Evolutionary conservation across 306 rosid species (phyloP), one percentile per base, ranked within the genome.

Genomic region (Albizia julibrissin): DNA sequence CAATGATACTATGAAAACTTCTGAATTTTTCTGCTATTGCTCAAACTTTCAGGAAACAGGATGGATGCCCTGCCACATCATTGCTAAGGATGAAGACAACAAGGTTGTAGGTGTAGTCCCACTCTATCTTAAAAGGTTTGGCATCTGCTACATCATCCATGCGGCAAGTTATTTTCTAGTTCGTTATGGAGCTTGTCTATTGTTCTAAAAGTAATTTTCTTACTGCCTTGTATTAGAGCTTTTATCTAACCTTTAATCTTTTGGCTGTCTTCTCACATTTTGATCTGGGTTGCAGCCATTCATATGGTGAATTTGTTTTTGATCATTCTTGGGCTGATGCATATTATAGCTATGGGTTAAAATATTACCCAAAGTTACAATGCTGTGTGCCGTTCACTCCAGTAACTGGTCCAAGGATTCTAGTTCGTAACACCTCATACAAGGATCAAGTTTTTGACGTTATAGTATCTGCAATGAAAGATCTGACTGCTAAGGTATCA

Each of bases 271-370:
- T 75, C 80, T 83, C 24, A 44, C 66, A 46, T 70, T 62, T 77
- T 46, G 15, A 82, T 68, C 76, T 83, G 73, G 22, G 72, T 72
- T 89, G 88, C 93, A 91, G 91, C 82, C 98, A 95, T 83, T 95
- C 99, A 15, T 91, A 95, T 42, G 98, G 99, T 18, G 99, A 95
- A 90, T 95, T 95, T 88, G 97, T 95, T 72, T 95, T 95, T 50
- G 99, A 95, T 87, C 98, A 95, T 86, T 88, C 99, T 40, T 95
- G 99, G 99, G 98, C 99, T 26, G 95, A 93, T 83, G 99, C 99
- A 11, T 93, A 91, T 77, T 84, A 90, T 77, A 81, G 91, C 69
- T 90, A 89, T 56, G 99, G 97, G 8, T 81, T 89, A 47, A 85
- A 89, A 69, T 95, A 95, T 79, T 95, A 95, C 80, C 99, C 99